phyloP scores from a whole-genome alignment of 2,329 filamentous ascomycete species.

The Scedosporium dehoogii region DNA sequence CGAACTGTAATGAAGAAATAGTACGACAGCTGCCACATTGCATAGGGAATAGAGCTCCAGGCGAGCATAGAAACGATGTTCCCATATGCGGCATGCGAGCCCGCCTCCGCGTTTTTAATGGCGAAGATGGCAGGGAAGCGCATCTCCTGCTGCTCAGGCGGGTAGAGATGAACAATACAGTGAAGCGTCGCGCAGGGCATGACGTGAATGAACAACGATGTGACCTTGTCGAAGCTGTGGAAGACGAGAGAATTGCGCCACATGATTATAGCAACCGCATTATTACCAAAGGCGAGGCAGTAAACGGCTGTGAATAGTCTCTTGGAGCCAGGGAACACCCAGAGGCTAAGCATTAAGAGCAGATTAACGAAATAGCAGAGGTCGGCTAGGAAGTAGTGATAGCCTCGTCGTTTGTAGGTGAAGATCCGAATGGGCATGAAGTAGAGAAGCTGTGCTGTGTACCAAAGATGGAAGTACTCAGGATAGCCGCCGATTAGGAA shows the following conservation, averaged over 20 bases:
- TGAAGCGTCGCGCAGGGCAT: constrained; percentile 95
- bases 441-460: constrained; percentile 75
- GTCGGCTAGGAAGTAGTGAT: constrained; percentile 95
- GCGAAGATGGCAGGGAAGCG: constrained; percentile 79
- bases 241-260: constrained; percentile 98
- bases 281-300: constrained; percentile 91
- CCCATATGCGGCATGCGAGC: constrained; percentile 70
- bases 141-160: constrained; percentile 51
- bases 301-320: constrained; percentile 86
- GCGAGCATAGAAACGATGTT: constrained; percentile 74
- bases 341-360: constrained; percentile 70
- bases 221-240: constrained; percentile 96
- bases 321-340: constrained; percentile 84
- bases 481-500: constrained; percentile 84
- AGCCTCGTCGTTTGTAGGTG: constrained; percentile 82
- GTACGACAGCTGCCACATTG: constrained; percentile 85
- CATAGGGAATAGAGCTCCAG: constrained; percentile 90
- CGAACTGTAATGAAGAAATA: constrained; percentile 94
- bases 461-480: constrained; percentile 87
- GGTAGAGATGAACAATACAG: constrained; percentile 76
- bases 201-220: constrained; percentile 97
- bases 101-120: constrained; percentile 60
- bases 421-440: constrained; percentile 96
- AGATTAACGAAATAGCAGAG: constrained; percentile 98
- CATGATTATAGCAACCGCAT: constrained; percentile 95